Evolutionary conservation across 1,139 yeast genomes (phyloP), one percentile per base, ranked within the genome.

Genomic region (Groenewaldozyma sp.): DNA sequence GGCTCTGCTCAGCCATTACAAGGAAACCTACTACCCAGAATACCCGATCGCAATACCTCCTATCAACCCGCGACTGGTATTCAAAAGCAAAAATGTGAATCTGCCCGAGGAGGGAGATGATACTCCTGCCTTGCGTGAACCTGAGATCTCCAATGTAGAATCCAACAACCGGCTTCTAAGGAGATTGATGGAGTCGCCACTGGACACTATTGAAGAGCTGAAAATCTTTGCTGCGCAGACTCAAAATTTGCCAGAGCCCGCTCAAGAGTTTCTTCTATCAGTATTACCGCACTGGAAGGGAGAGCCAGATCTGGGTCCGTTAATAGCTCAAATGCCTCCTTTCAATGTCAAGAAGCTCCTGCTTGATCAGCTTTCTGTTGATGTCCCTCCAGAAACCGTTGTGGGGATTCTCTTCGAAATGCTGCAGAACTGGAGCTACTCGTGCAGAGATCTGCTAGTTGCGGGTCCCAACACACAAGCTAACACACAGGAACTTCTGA

Each of bases 181-280:
- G 11, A 11, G 26, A 7, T 11, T 22, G 26, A 7, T 22, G 7
- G 26, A 22, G 11, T 7, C 26, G 11, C 26, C 26, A 7, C 11
- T 22, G 11, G 11, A 11, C 26, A 22, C 26, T 7, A 7, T 22
- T 7, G 26, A 22, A 22, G 26, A 22, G 26, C 26, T 22, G 10
- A 35, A 40, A 16, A 29, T 35, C 3, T 53, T 56, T 38, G 41
- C 45, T 7, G 37, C 37, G 10, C 48, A 44, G 19, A 41, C 53
- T 10, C 48, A 50, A 36, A 42, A 39, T 9, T 34, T 55, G 4
- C 54, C 57, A 3, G 36, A 40, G 3, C 44, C 58, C 2, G 48
- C 45, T 13, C 52, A 54, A 37, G 51, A 44, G 28, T 53, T 45
- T 37, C 22, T 50, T 6, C 44, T 38, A 34, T 41, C 43, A 6